Evolutionary conservation across 768 basidiomycete genomes (phyloP).

Genomic region (Sarcodon sp.): DNA sequence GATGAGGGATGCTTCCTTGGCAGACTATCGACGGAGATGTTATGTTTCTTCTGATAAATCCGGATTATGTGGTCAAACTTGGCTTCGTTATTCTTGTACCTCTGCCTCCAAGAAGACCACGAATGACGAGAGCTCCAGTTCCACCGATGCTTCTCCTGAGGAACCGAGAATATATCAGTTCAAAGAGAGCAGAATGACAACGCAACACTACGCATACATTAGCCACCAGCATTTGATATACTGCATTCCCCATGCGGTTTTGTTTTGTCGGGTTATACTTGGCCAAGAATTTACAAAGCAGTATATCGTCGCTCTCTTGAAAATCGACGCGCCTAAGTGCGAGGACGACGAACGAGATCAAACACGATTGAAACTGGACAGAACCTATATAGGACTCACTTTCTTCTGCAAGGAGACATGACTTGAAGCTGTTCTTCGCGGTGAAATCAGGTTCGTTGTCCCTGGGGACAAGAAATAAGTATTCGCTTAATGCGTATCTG

Average conservation of each 20-base stretch:
- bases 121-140: neutral
- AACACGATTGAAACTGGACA: too few species aligned
- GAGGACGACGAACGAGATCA: too few species aligned
- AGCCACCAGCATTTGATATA: neutral
- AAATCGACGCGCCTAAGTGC: neutral
- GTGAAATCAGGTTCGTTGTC: too few species aligned
- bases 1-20: too few species aligned
- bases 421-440: too few species aligned
- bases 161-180: neutral
- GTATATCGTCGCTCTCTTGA: neutral
- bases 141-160: neutral
- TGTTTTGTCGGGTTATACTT: neutral
- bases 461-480: too few species aligned
- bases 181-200: neutral
- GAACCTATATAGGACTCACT: too few species aligned
- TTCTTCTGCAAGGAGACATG: too few species aligned
- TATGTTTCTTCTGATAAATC: neutral
- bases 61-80: neutral
- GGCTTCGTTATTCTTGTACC: neutral
- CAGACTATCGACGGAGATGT: neutral
- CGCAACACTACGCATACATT: neutral
- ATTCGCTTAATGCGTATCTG: too few species aligned
- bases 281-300: neutral
- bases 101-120: neutral
- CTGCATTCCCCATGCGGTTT: neutral